Percentiles rank a stretch among this genome's conserved stretches.
These are phyloP conservation scores for Lobosporangium transversale DNA, from an alignment of 192 early-diverging fungal genomes.

Conservation along the genomic window DNA sequence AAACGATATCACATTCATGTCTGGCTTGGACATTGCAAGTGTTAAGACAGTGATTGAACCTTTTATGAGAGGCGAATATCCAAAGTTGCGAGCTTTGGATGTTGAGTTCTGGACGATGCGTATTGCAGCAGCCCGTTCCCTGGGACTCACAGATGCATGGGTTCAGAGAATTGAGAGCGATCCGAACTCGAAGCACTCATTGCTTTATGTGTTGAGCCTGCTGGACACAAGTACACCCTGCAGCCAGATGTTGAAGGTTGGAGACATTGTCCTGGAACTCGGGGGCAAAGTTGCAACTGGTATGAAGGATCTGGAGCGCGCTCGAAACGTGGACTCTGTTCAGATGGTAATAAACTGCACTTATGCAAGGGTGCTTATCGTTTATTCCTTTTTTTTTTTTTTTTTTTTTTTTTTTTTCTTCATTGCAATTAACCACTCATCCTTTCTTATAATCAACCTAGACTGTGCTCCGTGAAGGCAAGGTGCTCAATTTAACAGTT, in stretches of 20 bases:
- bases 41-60: constrained; percentile 62
- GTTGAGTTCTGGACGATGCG: constrained; percentile 70
- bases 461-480: constrained; percentile 76
- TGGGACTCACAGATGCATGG: constrained; percentile 69
- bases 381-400: background rate
- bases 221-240: constrained; percentile 67
- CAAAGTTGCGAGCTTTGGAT: constrained; percentile 65
- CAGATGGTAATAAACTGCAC: constrained; percentile 55
- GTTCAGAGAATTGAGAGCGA: constrained; percentile 65
- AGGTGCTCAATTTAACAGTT: constrained; percentile 71
- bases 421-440: background rate
- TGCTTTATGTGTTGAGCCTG: constrained; percentile 67
- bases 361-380: background rate
- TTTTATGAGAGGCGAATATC: constrained; percentile 59
- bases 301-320: constrained; percentile 66
- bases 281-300: constrained; percentile 70
- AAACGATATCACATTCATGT: constrained; percentile 74
- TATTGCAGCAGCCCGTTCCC: constrained; percentile 67
- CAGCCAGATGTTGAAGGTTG: constrained; percentile 65
- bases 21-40: constrained; percentile 59
- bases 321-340: constrained; percentile 58
- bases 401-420: constrained; percentile 4
- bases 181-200: constrained; percentile 58
- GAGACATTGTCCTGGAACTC: constrained; percentile 76
- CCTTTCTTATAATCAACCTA: constrained; percentile 8